Evolutionary conservation across 768 basidiomycete genomes (phyloP), one percentile per base, ranked within the genome.

Genomic region (Gloeophyllum trabeum): DNA sequence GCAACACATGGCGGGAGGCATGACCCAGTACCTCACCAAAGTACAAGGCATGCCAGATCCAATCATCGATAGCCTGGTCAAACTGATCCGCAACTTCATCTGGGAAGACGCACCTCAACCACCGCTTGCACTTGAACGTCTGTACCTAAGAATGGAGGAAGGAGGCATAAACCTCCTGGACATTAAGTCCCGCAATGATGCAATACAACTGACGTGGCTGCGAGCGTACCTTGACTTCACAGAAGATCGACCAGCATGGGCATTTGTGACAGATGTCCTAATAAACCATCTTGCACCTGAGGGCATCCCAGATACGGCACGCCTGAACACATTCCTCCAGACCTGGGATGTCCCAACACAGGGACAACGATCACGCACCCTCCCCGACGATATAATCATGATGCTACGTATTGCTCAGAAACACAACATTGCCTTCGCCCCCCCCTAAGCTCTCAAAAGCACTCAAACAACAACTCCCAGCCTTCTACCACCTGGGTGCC

Each of bases 11-110:
- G 42, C 61, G 0, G 63, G 59, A 0, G 59, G 61, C n/a, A n/a
- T n/a, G n/a, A n/a, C n/a, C n/a, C n/a, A n/a, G n/a, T n/a, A n/a
- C n/a, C n/a, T n/a, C n/a, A 56, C 61, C 0, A 35, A 49, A 34
- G 62, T 61, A 0, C 63, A 68, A 46, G 61, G 61, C 0, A 67
- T 68, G 64, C 64, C 64, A 0, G 39, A 47, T 14, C 10, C 30
- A 0, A 47, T 61, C 0, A 52, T 54, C 21, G 43, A 51, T 2
- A 16, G 22, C 6, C 42, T 65, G 0, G 19, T 41, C 16, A 55
- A 51, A 23, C 47, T 24, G 3, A 53, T 53, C 3, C 18, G 47
- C 1, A 42, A 54, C 4, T 64, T 63, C 22, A 48, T 65, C 2
- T 64, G 56, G 57, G 43, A 16, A 7, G 28, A 30, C 7, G 28